Conservation (phyloP, 1,284 basidiomycete genomes). For the Trichosporon faecale region DNA sequence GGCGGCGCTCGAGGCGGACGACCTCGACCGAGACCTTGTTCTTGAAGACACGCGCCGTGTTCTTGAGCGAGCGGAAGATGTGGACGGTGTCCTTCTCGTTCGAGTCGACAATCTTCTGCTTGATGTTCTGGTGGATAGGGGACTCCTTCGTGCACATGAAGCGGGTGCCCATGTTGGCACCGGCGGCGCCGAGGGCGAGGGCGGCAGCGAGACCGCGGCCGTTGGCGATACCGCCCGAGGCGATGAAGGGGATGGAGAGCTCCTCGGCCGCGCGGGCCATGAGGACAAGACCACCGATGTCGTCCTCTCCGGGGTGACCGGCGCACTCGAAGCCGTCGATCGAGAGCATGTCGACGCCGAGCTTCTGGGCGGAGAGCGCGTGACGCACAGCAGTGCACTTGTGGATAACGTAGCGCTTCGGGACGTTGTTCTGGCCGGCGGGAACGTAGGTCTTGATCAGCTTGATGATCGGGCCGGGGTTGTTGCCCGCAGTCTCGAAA, state of each 20-base stretch:
- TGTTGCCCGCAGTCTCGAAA: slow-evolving; percentile 92
- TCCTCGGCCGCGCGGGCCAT: slow-evolving; percentile 85
- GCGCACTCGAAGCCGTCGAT: slow-evolving; percentile 91
- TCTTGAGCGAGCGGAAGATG: slow-evolving; percentile 82
- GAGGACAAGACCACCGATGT: slow-evolving; percentile 85
- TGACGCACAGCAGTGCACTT: slow-evolving; percentile 87
- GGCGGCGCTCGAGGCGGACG: slow-evolving; percentile 71
- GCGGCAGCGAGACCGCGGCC: slow-evolving; percentile 76
- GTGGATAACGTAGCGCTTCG: slow-evolving; percentile 71
- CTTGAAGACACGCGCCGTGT: slow-evolving; percentile 85
- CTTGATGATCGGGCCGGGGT: slow-evolving; percentile 73
- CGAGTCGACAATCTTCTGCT: slow-evolving; percentile 78
- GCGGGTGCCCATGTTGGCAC: slow-evolving; percentile 69
- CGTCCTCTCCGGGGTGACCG: slow-evolving; percentile 92
- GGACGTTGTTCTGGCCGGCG: slow-evolving; percentile 20
- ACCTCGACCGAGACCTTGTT: slow-evolving; percentile 60
- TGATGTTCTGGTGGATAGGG: slow-evolving; percentile 85
- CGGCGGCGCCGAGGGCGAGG: slow-evolving; percentile 78
- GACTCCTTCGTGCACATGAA: slow-evolving; percentile 57
- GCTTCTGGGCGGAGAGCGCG: slow-evolving; percentile 70
- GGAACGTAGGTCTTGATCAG: slow-evolving; percentile 64
- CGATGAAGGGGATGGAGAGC: slow-evolving; percentile 78
- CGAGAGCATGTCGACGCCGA: slow-evolving; percentile 79
- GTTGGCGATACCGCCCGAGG: slow-evolving; percentile 82
- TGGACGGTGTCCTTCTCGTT: slow-evolving; percentile 76